Percentiles rank a stretch among this genome's conserved stretches.
These are phyloP conservation scores for Xylaria sp. DNA, from an alignment of 2,329 filamentous ascomycete species.

Conservation along the genomic window DNA sequence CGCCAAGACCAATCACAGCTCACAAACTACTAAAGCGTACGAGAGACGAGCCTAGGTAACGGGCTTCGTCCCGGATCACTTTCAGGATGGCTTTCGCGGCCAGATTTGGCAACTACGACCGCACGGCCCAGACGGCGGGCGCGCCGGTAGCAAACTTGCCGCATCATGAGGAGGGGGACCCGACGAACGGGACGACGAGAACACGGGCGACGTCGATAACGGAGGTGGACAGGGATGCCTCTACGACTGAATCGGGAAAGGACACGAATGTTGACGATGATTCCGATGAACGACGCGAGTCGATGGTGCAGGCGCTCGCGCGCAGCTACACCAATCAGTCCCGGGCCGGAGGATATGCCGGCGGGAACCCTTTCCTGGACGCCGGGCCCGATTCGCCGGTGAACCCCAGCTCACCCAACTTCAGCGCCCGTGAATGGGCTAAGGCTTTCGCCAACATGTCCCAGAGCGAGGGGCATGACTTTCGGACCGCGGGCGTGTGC, in stretches of 20 bases:
- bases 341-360: constrained; percentile 34
- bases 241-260: constrained; percentile 31
- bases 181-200: constrained; percentile 19
- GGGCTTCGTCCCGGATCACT: background rate
- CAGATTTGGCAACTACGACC: constrained; percentile 52
- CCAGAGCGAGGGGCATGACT: constrained; percentile 54
- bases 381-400: constrained; percentile 52
- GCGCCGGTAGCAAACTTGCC: constrained; percentile 38
- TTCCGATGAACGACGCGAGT: constrained; percentile 53
- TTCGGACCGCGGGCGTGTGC: constrained; percentile 64
- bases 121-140: constrained; percentile 48
- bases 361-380: constrained; percentile 54
- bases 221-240: constrained; percentile 40
- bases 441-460: constrained; percentile 59
- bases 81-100: constrained; percentile 46
- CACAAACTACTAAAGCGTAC: background rate
- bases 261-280: constrained; percentile 43
- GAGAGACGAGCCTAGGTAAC: background rate
- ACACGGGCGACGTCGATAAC: constrained; percentile 44
- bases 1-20: background rate
- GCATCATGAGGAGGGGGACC: constrained; percentile 22
- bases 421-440: constrained; percentile 61
- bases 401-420: constrained; percentile 56
- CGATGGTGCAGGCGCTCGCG: constrained; percentile 58
- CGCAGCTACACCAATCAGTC: constrained; percentile 57